Percentiles rank a stretch among this genome's conserved stretches.
phyloP scores from a whole-genome alignment of 805 yeast species.

The Saccharomycopsis vini region DNA sequence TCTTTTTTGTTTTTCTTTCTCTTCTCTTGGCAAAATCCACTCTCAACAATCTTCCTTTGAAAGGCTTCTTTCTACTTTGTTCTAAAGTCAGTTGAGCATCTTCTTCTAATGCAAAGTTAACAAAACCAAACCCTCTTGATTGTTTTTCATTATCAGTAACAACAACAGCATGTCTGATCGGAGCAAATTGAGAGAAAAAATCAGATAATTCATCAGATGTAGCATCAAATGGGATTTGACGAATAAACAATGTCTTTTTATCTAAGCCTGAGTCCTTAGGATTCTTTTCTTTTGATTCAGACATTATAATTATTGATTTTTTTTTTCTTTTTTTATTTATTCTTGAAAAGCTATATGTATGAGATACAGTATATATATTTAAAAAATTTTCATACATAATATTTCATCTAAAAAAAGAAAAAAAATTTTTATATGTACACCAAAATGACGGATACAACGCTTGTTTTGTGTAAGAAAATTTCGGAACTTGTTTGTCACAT shows the following conservation, averaged over 20 bases:
- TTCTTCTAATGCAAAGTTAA: constrained; percentile 74
- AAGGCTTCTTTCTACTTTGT: constrained; percentile 54
- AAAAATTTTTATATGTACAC: too few species aligned
- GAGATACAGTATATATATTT: too few species aligned
- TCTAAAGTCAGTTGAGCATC: constrained; percentile 71
- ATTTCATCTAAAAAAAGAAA: too few species aligned
- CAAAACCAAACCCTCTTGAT: constrained; percentile 94
- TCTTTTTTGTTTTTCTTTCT: constrained; percentile 42
- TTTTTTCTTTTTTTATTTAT: too few species aligned
- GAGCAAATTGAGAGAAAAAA: constrained; percentile 85
- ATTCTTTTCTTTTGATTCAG: neutral
- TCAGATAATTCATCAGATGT: constrained; percentile 76
- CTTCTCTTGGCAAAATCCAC: constrained; percentile 90
- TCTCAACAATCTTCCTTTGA: constrained; percentile 57
- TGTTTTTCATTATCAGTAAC: constrained; percentile 69
- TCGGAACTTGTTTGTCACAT: too few species aligned
- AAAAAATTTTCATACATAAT: too few species aligned
- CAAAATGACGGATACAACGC: too few species aligned
- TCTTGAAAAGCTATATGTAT: too few species aligned
- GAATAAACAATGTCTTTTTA: constrained; percentile 43
- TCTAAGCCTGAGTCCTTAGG: neutral
- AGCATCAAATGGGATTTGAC: constrained; percentile 74
- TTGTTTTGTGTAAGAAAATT: too few species aligned
- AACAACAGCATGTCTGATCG: constrained; percentile 89
- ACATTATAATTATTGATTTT: too few species aligned